These are phyloP conservation scores for Symbiodinium pilosum DNA, from an alignment of 73 alveolate species.

Conservation along the genomic window DNA sequence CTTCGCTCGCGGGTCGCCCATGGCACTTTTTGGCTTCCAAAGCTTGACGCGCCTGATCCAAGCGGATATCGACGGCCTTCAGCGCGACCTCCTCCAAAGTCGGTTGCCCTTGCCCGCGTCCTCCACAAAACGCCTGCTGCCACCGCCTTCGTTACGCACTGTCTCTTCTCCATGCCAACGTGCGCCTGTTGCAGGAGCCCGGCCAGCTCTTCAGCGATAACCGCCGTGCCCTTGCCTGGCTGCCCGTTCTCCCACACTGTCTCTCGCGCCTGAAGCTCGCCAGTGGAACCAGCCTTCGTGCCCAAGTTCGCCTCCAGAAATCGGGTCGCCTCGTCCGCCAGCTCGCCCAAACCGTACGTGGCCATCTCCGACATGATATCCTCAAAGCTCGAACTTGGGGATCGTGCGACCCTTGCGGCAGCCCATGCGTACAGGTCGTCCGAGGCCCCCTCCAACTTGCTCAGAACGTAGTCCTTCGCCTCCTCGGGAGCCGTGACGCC, in stretches of 20 bases:
- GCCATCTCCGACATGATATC: constrained; percentile 12
- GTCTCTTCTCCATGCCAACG: too few species aligned
- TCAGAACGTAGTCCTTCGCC: background rate
- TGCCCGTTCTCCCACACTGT: background rate
- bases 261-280: background rate
- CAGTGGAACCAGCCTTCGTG: background rate
- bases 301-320: background rate
- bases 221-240: background rate
- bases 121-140: too few species aligned
- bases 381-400: background rate
- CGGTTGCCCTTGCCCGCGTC: too few species aligned
- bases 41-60: background rate
- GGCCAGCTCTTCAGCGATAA: too few species aligned
- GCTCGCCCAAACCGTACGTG: background rate
- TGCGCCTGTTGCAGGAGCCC: too few species aligned
- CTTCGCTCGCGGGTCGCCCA: too few species aligned
- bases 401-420: too few species aligned
- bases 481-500: background rate
- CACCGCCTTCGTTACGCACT: too few species aligned
- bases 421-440: constrained; percentile 39
- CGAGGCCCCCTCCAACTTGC: background rate
- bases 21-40: too few species aligned
- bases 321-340: constrained; percentile 2
- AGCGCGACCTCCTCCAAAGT: background rate
- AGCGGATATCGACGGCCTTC: background rate